Conservation (phyloP, 139 green algal species). For the Volvox africanus region DNA sequence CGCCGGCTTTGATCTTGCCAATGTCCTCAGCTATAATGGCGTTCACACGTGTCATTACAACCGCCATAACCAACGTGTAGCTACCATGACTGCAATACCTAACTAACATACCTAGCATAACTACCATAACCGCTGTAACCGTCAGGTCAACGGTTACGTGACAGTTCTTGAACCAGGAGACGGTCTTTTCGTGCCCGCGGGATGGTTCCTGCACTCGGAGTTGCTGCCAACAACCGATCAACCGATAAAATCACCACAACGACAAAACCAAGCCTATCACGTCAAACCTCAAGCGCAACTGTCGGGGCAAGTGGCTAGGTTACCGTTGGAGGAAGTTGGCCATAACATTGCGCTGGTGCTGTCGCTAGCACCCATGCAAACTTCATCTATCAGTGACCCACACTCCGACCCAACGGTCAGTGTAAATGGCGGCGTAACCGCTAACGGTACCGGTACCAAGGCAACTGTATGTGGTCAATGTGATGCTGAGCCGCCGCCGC, state of each 20-base stretch:
- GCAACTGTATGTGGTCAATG: neutral
- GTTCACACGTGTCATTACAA: too few relatives aligned
- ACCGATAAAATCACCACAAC: neutral
- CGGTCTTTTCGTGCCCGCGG: conserved; percentile 49
- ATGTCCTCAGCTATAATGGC: too few relatives aligned
- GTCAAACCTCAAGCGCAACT: neutral
- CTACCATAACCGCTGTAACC: too few relatives aligned
- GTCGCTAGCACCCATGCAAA: neutral
- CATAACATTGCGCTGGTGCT: conserved; percentile 28
- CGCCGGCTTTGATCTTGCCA: too few relatives aligned
- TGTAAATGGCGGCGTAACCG: too few relatives aligned
- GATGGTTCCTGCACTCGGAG: conserved; percentile 57
- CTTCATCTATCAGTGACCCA: too few relatives aligned
- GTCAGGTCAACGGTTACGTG: conserved; percentile 13
- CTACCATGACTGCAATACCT: too few relatives aligned
- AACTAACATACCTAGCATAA: too few relatives aligned
- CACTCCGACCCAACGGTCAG: too few relatives aligned
- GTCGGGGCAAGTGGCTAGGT: neutral
- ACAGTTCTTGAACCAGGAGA: conserved; percentile 48
- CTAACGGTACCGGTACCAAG: too few relatives aligned
- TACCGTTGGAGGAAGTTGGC: neutral
- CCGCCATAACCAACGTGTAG: too few relatives aligned
- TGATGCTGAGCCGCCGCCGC: neutral
- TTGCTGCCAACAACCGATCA: neutral
- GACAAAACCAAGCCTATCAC: too few relatives aligned